Evolutionary conservation across 73 alveolate genomes (phyloP).

Genomic region (Symbiodinium pilosum): DNA sequence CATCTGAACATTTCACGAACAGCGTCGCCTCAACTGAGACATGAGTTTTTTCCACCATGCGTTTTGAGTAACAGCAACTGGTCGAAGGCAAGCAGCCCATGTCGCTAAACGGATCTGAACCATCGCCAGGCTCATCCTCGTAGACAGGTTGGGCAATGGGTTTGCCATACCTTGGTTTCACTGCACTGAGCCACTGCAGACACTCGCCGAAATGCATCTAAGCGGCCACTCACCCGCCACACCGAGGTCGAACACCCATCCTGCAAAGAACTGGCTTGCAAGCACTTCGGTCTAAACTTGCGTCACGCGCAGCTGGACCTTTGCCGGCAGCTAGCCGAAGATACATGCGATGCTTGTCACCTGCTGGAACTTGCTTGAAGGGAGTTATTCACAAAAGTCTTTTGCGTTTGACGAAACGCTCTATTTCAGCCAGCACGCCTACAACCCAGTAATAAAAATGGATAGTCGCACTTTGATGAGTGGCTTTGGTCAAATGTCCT

Average conservation of each 20-base stretch:
- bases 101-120: slow-evolving; percentile 53
- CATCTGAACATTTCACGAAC: slow-evolving; percentile 63
- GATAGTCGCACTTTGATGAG: no score
- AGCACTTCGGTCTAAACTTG: not conserved
- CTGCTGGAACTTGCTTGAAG: no score
- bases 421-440: no score
- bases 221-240: slow-evolving; percentile 78
- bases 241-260: slow-evolving; percentile 92
- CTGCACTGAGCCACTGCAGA: not conserved
- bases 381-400: no score
- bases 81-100: slow-evolving; percentile 26
- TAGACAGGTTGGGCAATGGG: slow-evolving; percentile 65
- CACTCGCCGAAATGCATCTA: not conserved
- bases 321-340: slow-evolving; percentile 84
- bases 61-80: no score
- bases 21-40: slow-evolving; percentile 58
- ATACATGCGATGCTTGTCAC: slow-evolving; percentile 52
- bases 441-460: no score
- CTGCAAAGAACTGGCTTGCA: not conserved
- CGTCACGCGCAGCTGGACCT: not conserved
- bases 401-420: no score
- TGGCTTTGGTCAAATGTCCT: no score
- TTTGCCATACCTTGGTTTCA: slow-evolving; percentile 47
- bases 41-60: no score
- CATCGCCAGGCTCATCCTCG: slow-evolving; percentile 47